Base-by-base conservation (phyloP, 1,284 basidiomycete genomes). In the Volvariella volvacea region DNA sequence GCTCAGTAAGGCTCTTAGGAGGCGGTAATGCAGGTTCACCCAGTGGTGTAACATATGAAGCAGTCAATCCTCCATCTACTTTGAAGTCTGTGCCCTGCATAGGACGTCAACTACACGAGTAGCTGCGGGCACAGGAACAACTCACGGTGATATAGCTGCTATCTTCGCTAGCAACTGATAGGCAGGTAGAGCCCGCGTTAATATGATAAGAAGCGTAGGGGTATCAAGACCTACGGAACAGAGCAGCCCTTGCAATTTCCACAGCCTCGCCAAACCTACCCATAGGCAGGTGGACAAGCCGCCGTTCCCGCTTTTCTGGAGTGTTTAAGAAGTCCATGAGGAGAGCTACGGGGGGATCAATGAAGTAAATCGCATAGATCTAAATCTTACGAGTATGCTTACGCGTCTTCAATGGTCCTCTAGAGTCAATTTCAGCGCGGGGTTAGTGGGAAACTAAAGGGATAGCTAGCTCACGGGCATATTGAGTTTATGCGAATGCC, bases 281-380 rank as follows among this genome's bases (percentile, higher is more conserved):
- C 88, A 97, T 92, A 1, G 95, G 95, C 22, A 95, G 77, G 62
- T 98, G 94, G 20, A 92, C 81, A 60, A 97, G 62, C 42, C 95
- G 78, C 39, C 94, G 82, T 50, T 96, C 82, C 51, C 88, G 81
- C 72, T 97, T 98, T 74, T 99, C 94, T 36, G 86, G 75, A n/a
- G 95, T 97, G 68, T 97, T 82, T 57, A 99, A 78, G 76, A 94
- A 98, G 64, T 98, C 87, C 94, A 99, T 99, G 22, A 99, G 74
- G 25, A 98, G 78, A 30, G 93, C 89, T 88, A 28, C 12, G 25
- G 25, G 12, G 12, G 12, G 6, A 28, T 12, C 12, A 12, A 28
- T 28, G 25, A 28, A 12, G 25, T 28, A 58, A 17, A 39, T 15
- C 17, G 15, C 34, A 15, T 8, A 36, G 34, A 36, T 36, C 19